phyloP scores from a whole-genome alignment of 139 green algal species.

The Auxenochlorella pyrenoidosa region DNA sequence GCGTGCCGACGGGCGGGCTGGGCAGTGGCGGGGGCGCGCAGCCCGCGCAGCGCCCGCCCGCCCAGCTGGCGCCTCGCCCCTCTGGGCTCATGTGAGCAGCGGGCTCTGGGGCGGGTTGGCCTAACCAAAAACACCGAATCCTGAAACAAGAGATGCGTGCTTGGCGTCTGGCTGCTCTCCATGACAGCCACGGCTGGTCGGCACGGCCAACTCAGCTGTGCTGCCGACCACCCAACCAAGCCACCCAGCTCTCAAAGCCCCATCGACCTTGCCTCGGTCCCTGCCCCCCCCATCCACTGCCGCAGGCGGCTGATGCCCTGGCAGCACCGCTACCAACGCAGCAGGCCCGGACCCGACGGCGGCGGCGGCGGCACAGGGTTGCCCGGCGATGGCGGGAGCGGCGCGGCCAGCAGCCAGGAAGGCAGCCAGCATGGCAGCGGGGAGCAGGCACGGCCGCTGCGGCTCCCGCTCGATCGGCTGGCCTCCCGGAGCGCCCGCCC shows the following conservation, averaged over 20 bases:
- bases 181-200: neutral
- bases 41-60: neutral
- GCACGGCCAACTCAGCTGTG: too few relatives aligned
- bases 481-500: neutral
- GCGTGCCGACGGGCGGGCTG: neutral
- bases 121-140: too few relatives aligned
- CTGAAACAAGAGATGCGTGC: neutral
- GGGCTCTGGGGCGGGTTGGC: too few relatives aligned
- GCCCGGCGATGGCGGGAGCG: neutral
- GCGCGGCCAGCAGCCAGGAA: neutral
- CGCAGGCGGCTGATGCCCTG: constrained; percentile 27
- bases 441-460: neutral
- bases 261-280: too few relatives aligned
- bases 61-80: neutral
- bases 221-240: too few relatives aligned
- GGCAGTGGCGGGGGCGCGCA: neutral
- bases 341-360: neutral
- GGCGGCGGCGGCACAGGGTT: neutral
- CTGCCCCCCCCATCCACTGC: neutral
- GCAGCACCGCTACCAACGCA: constrained; percentile 9
- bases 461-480: neutral
- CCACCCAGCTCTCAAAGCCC: too few relatives aligned
- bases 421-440: neutral
- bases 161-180: neutral
- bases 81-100: neutral